Base-by-base conservation (phyloP, 1,284 basidiomycete species). In the Ceratobasidium sp. region DNA sequence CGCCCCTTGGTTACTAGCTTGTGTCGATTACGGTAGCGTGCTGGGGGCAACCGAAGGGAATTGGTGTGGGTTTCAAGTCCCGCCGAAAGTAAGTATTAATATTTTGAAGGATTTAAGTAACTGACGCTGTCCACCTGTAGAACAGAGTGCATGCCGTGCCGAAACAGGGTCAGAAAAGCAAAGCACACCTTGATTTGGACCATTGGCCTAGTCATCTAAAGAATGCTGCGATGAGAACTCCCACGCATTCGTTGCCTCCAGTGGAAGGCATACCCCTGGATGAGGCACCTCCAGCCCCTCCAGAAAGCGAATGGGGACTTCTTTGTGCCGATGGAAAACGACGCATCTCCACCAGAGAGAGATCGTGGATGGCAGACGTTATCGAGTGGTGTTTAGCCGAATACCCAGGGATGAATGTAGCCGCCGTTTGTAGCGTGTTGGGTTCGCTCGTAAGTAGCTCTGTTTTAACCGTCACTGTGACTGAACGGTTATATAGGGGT, bases 41-140 rank as follows among this genome's bases (percentile, higher is more conserved):
- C 38, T 70, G 30, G 67, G 67, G 38, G n/a, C 67, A 23, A 44
- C 58, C 14, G 54, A 70, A 18, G 67, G 44, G 28, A 49, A 60
- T 40, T 70, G 67, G 67, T 70, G 67, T 51, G 67, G 67, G 4
- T 70, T 70, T 28, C 38, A 49, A 38, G 67, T 70, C 16, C 9
- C 44, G n/a, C 44, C 54, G 38, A 48, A 51, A 28, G 67, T 70
- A 18, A 38, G 56, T 51, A n/a, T 30, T 30, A 5, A 36, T 33
- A 38, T 33, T 36, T 21, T 9, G 28, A 58, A 6, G 16, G 33
- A 18, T 18, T 23, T 18, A n/a, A 18, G 21, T 21, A 18, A 28
- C 9, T 28, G 56, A 40, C 56, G 21, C n/a, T 8, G 6, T 12
- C 21, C n/a, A 21, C 18, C n/a, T 12, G 11, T 11, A 58, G 56